Evolutionary conservation across 768 basidiomycete genomes (phyloP).

Genomic region (Macrolepiota albuminosa): DNA sequence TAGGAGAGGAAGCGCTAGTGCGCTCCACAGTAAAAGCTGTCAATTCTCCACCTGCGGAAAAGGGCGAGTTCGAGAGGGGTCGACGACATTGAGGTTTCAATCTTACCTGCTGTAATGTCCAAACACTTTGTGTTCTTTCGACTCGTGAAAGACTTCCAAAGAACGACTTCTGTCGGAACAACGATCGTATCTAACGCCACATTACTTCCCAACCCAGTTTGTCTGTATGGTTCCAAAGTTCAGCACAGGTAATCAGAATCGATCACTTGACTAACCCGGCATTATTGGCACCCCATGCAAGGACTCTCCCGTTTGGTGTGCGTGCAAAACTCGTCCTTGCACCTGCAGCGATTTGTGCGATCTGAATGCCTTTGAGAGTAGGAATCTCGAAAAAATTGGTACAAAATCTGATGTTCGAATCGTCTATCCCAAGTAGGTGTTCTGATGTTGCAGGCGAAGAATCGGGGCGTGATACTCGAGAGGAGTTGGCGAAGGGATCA

Average conservation of each 20-base stretch:
- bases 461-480: slow-evolving; percentile 32
- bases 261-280: slow-evolving; percentile 50
- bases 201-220: slow-evolving; percentile 72
- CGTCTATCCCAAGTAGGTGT: slow-evolving; percentile 27
- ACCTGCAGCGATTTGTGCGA: slow-evolving; percentile 71
- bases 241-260: background rate
- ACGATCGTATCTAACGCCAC: slow-evolving; percentile 62
- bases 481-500: slow-evolving; percentile 45
- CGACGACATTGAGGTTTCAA: background rate
- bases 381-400: slow-evolving; percentile 75
- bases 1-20: slow-evolving; percentile 18
- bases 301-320: slow-evolving; percentile 63
- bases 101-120: slow-evolving; percentile 58
- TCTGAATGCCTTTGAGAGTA: slow-evolving; percentile 54
- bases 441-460: slow-evolving; percentile 24
- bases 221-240: slow-evolving; percentile 35
- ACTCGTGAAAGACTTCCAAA: slow-evolving; percentile 52
- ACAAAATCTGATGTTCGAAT: slow-evolving; percentile 56
- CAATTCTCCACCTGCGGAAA: slow-evolving; percentile 59
- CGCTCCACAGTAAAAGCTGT: slow-evolving; percentile 74
- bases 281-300: slow-evolving; percentile 90
- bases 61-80: background rate
- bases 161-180: slow-evolving; percentile 82
- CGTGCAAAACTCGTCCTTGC: slow-evolving; percentile 67
- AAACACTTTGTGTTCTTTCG: slow-evolving; percentile 56